Evolutionary conservation across 1,139 yeast species (phyloP).

Genomic region (Hyphopichia burtonii): DNA sequence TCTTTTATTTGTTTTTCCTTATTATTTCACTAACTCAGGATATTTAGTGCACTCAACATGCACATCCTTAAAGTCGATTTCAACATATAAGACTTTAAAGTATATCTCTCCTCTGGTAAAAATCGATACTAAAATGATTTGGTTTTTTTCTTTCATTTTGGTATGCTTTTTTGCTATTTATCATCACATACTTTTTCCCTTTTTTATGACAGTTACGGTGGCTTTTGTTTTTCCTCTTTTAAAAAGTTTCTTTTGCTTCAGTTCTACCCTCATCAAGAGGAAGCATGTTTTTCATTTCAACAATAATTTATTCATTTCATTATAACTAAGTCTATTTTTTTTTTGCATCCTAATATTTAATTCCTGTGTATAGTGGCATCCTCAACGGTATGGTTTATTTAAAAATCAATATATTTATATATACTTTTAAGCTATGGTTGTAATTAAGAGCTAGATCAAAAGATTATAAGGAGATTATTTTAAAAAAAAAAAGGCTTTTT

Average conservation of each 20-base stretch:
- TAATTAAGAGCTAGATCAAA: too few species aligned
- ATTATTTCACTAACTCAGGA: slow-evolving; percentile 31
- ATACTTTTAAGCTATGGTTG: too few species aligned
- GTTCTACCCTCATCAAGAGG: not conserved
- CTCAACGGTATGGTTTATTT: slow-evolving; percentile 30
- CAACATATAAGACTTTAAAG: slow-evolving; percentile 11
- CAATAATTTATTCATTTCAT: slow-evolving; percentile 12
- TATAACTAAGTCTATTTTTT: slow-evolving; percentile 5
- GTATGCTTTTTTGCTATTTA: not conserved
- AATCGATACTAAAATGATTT: too few species aligned
- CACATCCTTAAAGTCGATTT: slow-evolving; percentile 17
- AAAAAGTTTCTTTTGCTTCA: slow-evolving; percentile 10
- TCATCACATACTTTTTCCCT: slow-evolving; percentile 1
- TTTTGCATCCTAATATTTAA: slow-evolving; percentile 1
- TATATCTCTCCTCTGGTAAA: not conserved
- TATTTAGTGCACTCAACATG: slow-evolving; percentile 27
- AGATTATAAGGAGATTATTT: too few species aligned
- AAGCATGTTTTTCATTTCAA: slow-evolving; percentile 20
- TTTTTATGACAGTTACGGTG: slow-evolving; percentile 16
- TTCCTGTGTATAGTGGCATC: slow-evolving; percentile 33
- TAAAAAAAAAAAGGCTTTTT: not conserved
- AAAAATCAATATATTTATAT: slow-evolving; percentile 1
- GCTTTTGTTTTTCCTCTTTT: slow-evolving; percentile 12
- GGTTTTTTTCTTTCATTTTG: not conserved
- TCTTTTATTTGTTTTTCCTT: slow-evolving; percentile 1